Conservation (phyloP, 192 early-diverging fungal species). For the Funneliformis mosseae region DNA sequence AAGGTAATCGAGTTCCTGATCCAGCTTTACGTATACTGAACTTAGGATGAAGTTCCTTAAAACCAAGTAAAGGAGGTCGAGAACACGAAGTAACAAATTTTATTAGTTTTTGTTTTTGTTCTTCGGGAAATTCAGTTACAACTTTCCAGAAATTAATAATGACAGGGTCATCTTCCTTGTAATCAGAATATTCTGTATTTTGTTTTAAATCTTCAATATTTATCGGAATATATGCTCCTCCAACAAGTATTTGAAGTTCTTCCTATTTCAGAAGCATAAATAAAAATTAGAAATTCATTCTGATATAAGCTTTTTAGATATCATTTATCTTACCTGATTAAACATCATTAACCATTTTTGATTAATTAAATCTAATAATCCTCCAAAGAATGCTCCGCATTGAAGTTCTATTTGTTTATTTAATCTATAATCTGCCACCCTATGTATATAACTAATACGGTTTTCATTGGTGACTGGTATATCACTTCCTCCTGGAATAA, state of each 20-base stretch:
- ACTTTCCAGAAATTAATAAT: constrained; percentile 71
- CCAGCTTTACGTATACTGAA: constrained; percentile 75
- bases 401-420: constrained; percentile 79
- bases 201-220: constrained; percentile 73
- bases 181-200: constrained; percentile 81
- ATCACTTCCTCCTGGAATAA: constrained; percentile 76
- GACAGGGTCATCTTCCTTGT: constrained; percentile 66
- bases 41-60: constrained; percentile 71
- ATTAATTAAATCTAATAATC: constrained; percentile 84
- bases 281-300: neutral
- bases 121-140: constrained; percentile 47
- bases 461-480: constrained; percentile 86
- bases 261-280: constrained; percentile 44
- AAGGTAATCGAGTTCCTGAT: constrained; percentile 72
- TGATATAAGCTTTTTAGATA: neutral
- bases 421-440: constrained; percentile 86
- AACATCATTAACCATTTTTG: constrained; percentile 90
- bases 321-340: constrained; percentile 60
- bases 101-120: constrained; percentile 58
- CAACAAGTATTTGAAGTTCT: constrained; percentile 89
- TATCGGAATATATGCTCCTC: constrained; percentile 76
- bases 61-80: constrained; percentile 90
- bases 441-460: constrained; percentile 83
- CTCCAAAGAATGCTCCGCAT: constrained; percentile 81
- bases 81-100: constrained; percentile 93